Evolutionary conservation across 805 yeast species (phyloP).

Genomic region (Candida patagonica): DNA sequence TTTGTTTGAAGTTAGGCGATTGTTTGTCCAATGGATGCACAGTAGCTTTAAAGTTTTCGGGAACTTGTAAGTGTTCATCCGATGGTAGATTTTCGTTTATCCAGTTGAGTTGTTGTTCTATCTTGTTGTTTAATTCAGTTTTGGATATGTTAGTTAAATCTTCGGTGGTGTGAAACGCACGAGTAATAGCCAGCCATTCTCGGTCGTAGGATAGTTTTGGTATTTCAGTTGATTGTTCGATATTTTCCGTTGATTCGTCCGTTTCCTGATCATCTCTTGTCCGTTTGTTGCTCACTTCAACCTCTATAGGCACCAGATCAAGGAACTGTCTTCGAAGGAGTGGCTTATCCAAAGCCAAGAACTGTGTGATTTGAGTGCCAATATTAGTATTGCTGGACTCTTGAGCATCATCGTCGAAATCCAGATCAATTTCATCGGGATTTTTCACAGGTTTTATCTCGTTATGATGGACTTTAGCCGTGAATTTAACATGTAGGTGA

Average conservation of each 20-base stretch:
- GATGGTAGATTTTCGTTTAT: constrained; percentile 22
- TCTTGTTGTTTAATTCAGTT: constrained; percentile 6
- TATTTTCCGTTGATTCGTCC: constrained; percentile 2
- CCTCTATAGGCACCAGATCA: constrained; percentile 38
- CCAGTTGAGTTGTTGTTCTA: constrained; percentile 23
- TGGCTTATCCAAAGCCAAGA: constrained; percentile 81
- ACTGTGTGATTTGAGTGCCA: constrained; percentile 32
- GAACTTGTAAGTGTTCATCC: constrained; percentile 20
- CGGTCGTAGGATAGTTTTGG: constrained; percentile 24
- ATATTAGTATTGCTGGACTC: background rate
- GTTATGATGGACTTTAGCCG: constrained; percentile 44
- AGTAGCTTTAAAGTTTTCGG: constrained; percentile 19
- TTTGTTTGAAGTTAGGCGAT: constrained; percentile 3
- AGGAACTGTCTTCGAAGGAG: constrained; percentile 53
- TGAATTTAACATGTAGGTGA: constrained; percentile 72
- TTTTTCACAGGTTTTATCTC: constrained; percentile 10
- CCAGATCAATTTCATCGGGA: constrained; percentile 17
- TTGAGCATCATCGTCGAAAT: constrained; percentile 5
- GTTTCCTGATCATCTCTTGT: constrained; percentile 4
- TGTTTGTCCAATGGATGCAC: constrained; percentile 3
- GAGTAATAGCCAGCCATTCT: constrained; percentile 30
- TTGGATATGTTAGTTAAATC: background rate
- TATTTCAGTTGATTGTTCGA: background rate
- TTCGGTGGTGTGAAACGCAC: constrained; percentile 15
- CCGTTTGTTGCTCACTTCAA: constrained; percentile 8